These are phyloP conservation scores for Aspergillus awamori DNA, from an alignment of 2,329 filamentous ascomycete species.

Conservation along the genomic window DNA sequence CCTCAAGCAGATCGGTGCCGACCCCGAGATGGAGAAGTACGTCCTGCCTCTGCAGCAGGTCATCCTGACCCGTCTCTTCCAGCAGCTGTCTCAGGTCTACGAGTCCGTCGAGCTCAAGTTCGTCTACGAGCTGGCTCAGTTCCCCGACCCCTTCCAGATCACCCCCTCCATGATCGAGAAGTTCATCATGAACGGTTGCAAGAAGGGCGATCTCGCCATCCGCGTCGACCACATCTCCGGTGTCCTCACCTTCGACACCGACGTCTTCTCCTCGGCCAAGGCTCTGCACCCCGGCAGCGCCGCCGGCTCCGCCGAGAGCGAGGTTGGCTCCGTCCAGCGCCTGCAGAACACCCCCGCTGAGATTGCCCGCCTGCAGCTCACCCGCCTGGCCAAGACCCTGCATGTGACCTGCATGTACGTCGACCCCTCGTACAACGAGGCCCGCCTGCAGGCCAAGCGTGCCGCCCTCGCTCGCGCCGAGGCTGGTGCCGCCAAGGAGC, in stretches of 20 bases:
- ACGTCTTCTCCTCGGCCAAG: conserved; percentile 97
- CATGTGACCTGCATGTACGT: conserved; percentile 96
- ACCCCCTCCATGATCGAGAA: conserved; percentile 91
- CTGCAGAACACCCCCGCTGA: conserved; percentile 97
- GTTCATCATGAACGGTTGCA: conserved; percentile 99
- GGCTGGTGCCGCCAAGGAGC: conserved; percentile 89
- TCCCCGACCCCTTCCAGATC: conserved; percentile 96
- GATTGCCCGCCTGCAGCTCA: conserved; percentile 93
- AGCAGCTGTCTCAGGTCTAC: conserved; percentile 98
- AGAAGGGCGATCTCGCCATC: conserved; percentile 97
- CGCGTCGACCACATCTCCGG: conserved; percentile 95
- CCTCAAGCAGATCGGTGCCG: conserved; percentile 85
- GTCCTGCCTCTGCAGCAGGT: conserved; percentile 95
- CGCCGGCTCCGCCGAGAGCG: conserved; percentile 83
- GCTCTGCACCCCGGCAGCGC: conserved; percentile 81
- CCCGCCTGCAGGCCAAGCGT: conserved; percentile 75
- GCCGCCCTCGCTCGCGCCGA: conserved; percentile 79
- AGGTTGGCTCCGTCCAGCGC: conserved; percentile 83
- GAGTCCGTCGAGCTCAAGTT: conserved; percentile 95
- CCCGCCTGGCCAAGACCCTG: conserved; percentile 85
- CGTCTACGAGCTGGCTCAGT: conserved; percentile 89
- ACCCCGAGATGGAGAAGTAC: conserved; percentile 97
- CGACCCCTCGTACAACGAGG: conserved; percentile 83
- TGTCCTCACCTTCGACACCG: conserved; percentile 94
- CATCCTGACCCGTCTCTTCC: conserved; percentile 96